phyloP scores from a whole-genome alignment of 129 eudicot genomes.

The Daucus carota region DNA sequence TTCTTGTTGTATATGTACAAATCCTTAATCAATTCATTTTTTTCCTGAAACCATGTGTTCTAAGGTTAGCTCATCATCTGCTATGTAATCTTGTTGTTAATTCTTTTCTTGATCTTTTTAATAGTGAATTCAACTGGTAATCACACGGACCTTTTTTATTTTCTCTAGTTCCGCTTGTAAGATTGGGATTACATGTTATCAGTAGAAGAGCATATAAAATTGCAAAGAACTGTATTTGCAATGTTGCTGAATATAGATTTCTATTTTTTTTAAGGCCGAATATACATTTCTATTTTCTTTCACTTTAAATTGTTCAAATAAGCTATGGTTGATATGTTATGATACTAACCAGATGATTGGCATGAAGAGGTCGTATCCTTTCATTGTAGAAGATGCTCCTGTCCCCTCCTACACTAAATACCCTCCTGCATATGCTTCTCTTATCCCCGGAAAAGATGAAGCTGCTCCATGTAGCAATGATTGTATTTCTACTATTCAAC shows the following conservation, averaged over 20 bases:
- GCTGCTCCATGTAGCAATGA: conserved; percentile 46
- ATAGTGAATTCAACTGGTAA: background rate
- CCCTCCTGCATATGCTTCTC: conserved; percentile 22
- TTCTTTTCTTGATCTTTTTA: background rate
- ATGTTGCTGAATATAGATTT: background rate
- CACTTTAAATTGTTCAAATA: background rate
- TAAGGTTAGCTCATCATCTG: background rate
- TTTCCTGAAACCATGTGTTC: background rate
- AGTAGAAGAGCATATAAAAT: background rate
- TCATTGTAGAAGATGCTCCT: conserved; percentile 38
- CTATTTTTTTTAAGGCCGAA: too few species aligned
- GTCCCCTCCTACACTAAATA: conserved; percentile 38
- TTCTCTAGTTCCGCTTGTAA: background rate
- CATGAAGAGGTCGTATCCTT: conserved; percentile 61
- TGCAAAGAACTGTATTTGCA: background rate
- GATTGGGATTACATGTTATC: background rate
- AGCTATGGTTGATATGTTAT: background rate
- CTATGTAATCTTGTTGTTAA: background rate
- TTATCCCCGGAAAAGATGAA: conserved; percentile 34
- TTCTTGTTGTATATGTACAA: background rate
- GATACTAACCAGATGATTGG: conserved; percentile 45
- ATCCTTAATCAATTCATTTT: background rate
- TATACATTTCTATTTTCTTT: too few species aligned
- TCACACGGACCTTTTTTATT: background rate
- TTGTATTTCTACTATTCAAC: conserved; percentile 22